Evolutionary conservation across 148 eudicot species (phyloP).

Genomic region (Beta vulgaris): DNA sequence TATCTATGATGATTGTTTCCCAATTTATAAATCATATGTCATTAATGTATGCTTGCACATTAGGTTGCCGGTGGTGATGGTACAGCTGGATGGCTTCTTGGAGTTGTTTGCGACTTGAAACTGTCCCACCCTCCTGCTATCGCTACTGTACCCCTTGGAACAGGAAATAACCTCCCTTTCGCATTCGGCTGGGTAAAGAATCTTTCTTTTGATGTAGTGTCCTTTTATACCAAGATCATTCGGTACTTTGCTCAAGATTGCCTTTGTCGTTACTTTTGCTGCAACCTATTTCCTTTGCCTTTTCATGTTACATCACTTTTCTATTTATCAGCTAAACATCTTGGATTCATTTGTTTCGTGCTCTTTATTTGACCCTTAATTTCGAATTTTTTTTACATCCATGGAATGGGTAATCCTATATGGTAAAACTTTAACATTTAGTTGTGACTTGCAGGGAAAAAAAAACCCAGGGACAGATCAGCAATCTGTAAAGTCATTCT

Average conservation of each 20-base stretch:
- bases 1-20: not conserved
- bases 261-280: not conserved
- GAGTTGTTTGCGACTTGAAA: slow-evolving; percentile 85
- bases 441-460: slow-evolving; percentile 63
- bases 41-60: slow-evolving; percentile 22
- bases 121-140: slow-evolving; percentile 83
- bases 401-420: not conserved
- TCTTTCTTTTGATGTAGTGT: not conserved
- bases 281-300: not conserved
- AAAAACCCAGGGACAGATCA: slow-evolving; percentile 84
- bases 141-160: slow-evolving; percentile 92
- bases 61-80: slow-evolving; percentile 99
- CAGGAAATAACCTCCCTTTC: slow-evolving; percentile 96
- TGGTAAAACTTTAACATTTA: slow-evolving; percentile 7
- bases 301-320: not conserved
- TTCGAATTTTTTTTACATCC: not conserved
- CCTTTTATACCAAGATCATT: not conserved
- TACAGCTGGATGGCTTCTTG: slow-evolving; percentile 98
- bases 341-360: not conserved
- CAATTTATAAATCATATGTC: not conserved
- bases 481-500: slow-evolving; percentile 58
- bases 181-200: slow-evolving; percentile 91
- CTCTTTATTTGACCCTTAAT: not conserved
- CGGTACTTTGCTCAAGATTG: not conserved
- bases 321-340: not conserved